Conservation (phyloP, 2,329 filamentous ascomycete genomes). For the Pseudogymnoascus sp. region DNA sequence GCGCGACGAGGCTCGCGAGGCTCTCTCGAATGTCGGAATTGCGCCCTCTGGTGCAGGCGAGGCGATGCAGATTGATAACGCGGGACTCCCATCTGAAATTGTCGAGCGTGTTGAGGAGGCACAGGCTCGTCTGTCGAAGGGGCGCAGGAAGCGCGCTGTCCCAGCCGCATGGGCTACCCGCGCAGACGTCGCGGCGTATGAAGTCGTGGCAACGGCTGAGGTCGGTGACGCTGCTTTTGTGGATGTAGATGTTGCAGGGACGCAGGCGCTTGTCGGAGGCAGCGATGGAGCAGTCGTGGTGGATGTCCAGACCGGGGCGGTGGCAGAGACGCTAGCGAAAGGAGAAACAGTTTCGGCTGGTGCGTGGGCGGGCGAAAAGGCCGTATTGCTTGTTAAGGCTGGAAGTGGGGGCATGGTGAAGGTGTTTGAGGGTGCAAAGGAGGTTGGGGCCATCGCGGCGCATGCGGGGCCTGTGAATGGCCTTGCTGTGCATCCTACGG, state of each 20-base stretch:
- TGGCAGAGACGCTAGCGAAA: constrained; percentile 41
- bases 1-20: constrained; percentile 83
- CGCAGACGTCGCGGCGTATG: constrained; percentile 58
- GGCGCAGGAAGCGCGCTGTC: constrained; percentile 78
- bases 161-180: constrained; percentile 76
- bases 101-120: constrained; percentile 67
- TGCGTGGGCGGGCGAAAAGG: constrained; percentile 35
- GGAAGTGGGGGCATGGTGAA: constrained; percentile 53
- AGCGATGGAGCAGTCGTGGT: constrained; percentile 55
- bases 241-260: constrained; percentile 48
- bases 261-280: constrained; percentile 55
- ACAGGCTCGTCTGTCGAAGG: constrained; percentile 76
- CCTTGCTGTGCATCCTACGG: constrained; percentile 73
- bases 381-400: constrained; percentile 23
- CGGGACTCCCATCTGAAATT: constrained; percentile 64
- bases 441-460: constrained; percentile 62
- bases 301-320: constrained; percentile 19
- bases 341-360: constrained; percentile 48
- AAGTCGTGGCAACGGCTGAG: constrained; percentile 44
- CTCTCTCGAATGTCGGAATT: constrained; percentile 76
- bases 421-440: constrained; percentile 63
- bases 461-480: constrained; percentile 76
- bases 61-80: constrained; percentile 84
- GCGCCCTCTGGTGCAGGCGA: constrained; percentile 58
- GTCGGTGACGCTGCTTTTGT: constrained; percentile 48